Conservation (phyloP, 176 grass and related monocot genomes). For the Zoysia japonica region DNA sequence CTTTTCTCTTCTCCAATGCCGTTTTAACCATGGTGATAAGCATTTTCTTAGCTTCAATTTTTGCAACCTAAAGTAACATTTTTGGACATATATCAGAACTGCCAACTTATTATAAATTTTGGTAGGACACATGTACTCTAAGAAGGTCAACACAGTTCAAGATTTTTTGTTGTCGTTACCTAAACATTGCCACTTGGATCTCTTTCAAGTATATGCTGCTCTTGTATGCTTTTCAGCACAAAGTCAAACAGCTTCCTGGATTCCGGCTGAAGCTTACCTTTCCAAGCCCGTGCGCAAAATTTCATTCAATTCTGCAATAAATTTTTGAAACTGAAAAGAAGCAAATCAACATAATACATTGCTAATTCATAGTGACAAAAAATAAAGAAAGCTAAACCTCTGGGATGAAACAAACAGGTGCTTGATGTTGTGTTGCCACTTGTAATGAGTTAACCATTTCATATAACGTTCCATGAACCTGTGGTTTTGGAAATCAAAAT, state of each 20-base stretch:
- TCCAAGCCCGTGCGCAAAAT: constrained; percentile 89
- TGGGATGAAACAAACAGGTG: constrained; percentile 86
- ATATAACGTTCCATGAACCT: background rate
- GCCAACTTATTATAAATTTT: background rate
- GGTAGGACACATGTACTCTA: background rate
- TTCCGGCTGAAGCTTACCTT: constrained; percentile 77
- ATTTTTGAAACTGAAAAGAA: constrained; percentile 75
- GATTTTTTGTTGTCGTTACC: constrained; percentile 44
- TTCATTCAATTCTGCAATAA: constrained; percentile 94
- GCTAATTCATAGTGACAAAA: background rate
- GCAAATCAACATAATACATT: background rate
- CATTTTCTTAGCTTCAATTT: constrained; percentile 99
- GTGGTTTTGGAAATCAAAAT: constrained; percentile 1
- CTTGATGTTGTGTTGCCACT: no score
- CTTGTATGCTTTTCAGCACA: constrained; percentile 80
- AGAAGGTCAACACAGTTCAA: background rate
- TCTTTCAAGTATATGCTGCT: constrained; percentile 96
- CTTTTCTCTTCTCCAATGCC: constrained; percentile 90
- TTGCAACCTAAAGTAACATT: constrained; percentile 64
- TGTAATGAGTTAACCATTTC: no score
- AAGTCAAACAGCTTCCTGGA: constrained; percentile 77
- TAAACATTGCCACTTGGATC: constrained; percentile 99
- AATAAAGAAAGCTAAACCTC: constrained; percentile 57
- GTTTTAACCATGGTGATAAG: constrained; percentile 97
- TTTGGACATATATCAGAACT: background rate